phyloP scores from a whole-genome alignment of 139 green algal genomes.

The Coccomyxa sp. region DNA sequence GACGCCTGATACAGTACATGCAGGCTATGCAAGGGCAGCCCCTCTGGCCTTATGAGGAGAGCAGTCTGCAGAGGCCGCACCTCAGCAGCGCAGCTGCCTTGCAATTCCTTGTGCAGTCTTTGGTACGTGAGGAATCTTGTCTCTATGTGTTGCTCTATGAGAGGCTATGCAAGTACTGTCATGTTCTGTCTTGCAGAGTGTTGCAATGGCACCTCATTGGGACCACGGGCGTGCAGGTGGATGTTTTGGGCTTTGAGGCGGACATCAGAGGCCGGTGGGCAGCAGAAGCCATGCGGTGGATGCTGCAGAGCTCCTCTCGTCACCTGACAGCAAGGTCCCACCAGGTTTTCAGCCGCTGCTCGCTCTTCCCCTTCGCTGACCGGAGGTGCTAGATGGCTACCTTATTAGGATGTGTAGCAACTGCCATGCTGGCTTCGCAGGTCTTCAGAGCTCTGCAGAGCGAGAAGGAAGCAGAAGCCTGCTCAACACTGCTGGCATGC shows the following conservation, averaged over 20 bases:
- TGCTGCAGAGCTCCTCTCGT: constrained; percentile 48
- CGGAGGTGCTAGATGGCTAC: constrained; percentile 20
- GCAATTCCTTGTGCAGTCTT: constrained; percentile 29
- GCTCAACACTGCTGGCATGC: constrained; percentile 61
- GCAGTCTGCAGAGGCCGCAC: constrained; percentile 21
- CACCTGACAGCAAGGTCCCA: constrained; percentile 70
- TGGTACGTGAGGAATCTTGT: constrained; percentile 4
- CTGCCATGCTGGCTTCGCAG: constrained; percentile 4
- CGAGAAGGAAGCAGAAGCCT: constrained; percentile 51
- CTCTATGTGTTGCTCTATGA: background rate
- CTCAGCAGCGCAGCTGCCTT: constrained; percentile 22
- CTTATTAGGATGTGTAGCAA: background rate
- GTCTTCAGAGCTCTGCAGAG: constrained; percentile 74
- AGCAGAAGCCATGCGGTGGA: constrained; percentile 78
- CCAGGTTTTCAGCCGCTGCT: constrained; percentile 40
- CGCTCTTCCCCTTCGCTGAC: background rate
- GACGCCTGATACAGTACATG: constrained; percentile 67
- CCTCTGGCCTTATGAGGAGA: constrained; percentile 75
- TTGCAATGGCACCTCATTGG: background rate
- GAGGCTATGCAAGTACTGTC: constrained; percentile 6
- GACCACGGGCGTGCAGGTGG: background rate
- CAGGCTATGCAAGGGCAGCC: constrained; percentile 66
- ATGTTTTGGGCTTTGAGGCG: constrained; percentile 42
- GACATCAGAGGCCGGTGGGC: constrained; percentile 67
- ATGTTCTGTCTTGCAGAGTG: background rate